Evolutionary conservation across 495 filamentous ascomycete genomes (phyloP).

Genomic region (Annulohypoxylon bovei): DNA sequence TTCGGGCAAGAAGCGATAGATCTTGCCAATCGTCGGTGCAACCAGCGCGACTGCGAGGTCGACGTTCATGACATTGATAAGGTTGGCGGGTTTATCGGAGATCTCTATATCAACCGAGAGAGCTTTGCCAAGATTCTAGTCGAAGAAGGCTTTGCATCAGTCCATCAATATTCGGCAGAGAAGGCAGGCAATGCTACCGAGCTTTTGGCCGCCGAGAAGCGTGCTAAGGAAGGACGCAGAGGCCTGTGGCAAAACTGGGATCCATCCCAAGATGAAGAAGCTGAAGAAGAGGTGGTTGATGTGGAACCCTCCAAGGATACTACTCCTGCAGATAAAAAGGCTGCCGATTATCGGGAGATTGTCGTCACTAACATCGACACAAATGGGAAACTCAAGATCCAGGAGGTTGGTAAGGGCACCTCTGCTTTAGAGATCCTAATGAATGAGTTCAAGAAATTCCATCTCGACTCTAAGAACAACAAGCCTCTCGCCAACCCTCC

Average conservation of each 20-base stretch:
- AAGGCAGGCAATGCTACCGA: constrained; percentile 90
- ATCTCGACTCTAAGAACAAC: constrained; percentile 78
- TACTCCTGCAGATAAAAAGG: constrained; percentile 64
- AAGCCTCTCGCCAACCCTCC: constrained; percentile 76
- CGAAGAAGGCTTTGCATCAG: constrained; percentile 91
- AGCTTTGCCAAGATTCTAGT: constrained; percentile 94
- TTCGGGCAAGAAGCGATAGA: constrained; percentile 96
- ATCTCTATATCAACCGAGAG: constrained; percentile 91
- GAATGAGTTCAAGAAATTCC: constrained; percentile 87
- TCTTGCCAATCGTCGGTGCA: constrained; percentile 82
- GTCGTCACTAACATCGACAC: constrained; percentile 88
- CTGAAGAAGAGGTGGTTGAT: constrained; percentile 59
- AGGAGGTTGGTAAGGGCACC: constrained; percentile 84
- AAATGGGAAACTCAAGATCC: constrained; percentile 81
- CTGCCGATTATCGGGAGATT: constrained; percentile 90
- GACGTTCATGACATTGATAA: constrained; percentile 96
- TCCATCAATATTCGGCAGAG: constrained; percentile 94
- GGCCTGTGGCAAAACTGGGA: constrained; percentile 95
- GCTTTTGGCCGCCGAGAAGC: constrained; percentile 85
- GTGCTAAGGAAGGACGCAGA: constrained; percentile 86
- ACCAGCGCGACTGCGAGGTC: constrained; percentile 96
- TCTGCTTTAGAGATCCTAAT: constrained; percentile 84
- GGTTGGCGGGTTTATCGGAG: constrained; percentile 96
- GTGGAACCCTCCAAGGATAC: constrained; percentile 59
- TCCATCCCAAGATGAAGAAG: constrained; percentile 78